A percentile compares a stretch with the other conserved stretches of the same genome.
phyloP scores from a whole-genome alignment of 1,139 yeast genomes.

The Geotrichum australiense region DNA sequence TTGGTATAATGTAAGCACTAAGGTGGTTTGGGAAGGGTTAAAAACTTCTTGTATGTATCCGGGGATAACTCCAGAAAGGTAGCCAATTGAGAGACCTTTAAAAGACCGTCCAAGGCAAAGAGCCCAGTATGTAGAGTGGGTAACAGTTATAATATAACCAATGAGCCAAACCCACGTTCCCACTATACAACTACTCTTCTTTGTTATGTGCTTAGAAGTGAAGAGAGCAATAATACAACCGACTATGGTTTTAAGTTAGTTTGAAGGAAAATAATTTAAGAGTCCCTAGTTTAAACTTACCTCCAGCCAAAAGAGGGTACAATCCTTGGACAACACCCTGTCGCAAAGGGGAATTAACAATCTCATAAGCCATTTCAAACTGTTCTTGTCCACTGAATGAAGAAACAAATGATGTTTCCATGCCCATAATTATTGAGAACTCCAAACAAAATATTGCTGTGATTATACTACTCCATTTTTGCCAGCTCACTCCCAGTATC shows the following conservation, averaged over 20 bases:
- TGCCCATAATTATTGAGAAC: conserved; percentile 47
- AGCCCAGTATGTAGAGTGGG: conserved; percentile 11
- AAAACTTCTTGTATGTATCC: conserved; percentile 57
- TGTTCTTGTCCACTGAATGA: conserved; percentile 45
- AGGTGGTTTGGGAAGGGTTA: conserved; percentile 46
- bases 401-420: conserved; percentile 63
- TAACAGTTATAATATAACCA: conserved; percentile 8
- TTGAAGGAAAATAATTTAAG: conserved; percentile 11
- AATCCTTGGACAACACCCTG: conserved; percentile 41
- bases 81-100: conserved; percentile 58
- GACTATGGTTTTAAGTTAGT: conserved; percentile 3
- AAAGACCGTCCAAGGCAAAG: conserved; percentile 48
- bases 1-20: conserved; percentile 55
- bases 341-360: conserved; percentile 37
- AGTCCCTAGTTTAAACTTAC: conserved; percentile 22
- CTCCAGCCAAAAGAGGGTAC: conserved; percentile 39
- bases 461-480: conserved; percentile 38
- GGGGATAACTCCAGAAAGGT: conserved; percentile 57
- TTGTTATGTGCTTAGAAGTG: conserved; percentile 2
- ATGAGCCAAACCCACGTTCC: conserved; percentile 9
- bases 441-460: conserved; percentile 47
- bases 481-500: background rate
- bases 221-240: conserved; percentile 4
- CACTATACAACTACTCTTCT: conserved; percentile 3
- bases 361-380: conserved; percentile 42